Percentiles rank a stretch among this genome's conserved stretches.
Evolutionary conservation across 2,329 filamentous ascomycete genomes (phyloP).

Genomic region (Dryadomyces quercus-mongolicae): DNA sequence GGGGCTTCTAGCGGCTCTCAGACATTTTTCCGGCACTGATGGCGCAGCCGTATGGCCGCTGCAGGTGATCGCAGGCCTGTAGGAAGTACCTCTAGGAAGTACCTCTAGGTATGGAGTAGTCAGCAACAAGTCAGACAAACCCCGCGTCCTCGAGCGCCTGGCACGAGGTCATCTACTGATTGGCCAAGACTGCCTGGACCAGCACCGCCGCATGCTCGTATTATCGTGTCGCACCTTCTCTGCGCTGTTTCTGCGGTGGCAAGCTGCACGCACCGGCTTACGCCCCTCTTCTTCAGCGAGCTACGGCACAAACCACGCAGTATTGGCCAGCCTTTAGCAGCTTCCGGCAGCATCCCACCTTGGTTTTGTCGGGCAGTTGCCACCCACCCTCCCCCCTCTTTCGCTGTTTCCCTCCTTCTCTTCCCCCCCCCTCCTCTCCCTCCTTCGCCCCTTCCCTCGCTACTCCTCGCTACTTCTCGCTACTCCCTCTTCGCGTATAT

Average conservation of each 20-base stretch:
- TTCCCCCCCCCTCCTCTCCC: too few species aligned
- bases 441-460: neutral
- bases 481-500: neutral
- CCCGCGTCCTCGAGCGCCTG: neutral
- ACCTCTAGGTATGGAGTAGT: too few species aligned
- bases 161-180: neutral
- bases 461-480: too few species aligned
- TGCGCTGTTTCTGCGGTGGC: constrained; percentile 2
- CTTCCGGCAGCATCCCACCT: neutral
- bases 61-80: too few species aligned
- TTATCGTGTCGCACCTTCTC: too few species aligned
- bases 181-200: neutral
- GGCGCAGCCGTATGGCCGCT: too few species aligned
- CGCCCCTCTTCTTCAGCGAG: neutral
- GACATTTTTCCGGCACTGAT: too few species aligned
- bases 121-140: too few species aligned
- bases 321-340: neutral
- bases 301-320: neutral
- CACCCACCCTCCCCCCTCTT: neutral
- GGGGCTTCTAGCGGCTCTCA: too few species aligned
- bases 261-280: neutral
- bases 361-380: too few species aligned
- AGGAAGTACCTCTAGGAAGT: too few species aligned
- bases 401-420: neutral
- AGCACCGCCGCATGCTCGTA: too few species aligned